A percentile compares a stretch with the other conserved stretches of the same genome.
These are phyloP conservation scores for Pythium oligandrum DNA, from an alignment of 352 stramenopile genomes.

Conservation along the genomic window DNA sequence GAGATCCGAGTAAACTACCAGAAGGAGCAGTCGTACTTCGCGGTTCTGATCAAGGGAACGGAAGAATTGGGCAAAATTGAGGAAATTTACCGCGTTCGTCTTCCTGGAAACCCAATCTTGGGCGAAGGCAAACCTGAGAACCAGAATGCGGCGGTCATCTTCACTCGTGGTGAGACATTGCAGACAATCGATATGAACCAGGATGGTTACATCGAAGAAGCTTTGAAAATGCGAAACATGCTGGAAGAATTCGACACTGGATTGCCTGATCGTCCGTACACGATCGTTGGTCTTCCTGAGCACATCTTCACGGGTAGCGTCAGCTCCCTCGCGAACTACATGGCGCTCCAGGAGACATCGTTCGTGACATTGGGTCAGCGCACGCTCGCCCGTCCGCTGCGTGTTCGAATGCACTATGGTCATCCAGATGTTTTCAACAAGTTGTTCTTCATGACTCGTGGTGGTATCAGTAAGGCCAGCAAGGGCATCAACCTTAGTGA, in stretches of 20 bases:
- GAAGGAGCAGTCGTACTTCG: slow-evolving; percentile 95
- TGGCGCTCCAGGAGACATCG: slow-evolving; percentile 98
- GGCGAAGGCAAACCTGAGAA: slow-evolving; percentile 99
- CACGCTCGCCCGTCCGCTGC: slow-evolving; percentile 93
- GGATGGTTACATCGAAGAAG: slow-evolving; percentile 98
- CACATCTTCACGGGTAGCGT: slow-evolving; percentile 99
- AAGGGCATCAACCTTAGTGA: slow-evolving; percentile 99
- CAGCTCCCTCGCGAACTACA: slow-evolving; percentile 98
- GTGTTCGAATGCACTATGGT: slow-evolving; percentile 97
- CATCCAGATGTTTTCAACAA: slow-evolving; percentile 99
- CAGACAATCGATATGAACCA: slow-evolving; percentile 99
- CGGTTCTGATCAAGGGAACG: slow-evolving; percentile 94
- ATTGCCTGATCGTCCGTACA: slow-evolving; percentile 68
- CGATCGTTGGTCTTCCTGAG: slow-evolving; percentile 97
- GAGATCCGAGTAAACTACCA: slow-evolving; percentile 95
- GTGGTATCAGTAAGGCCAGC: slow-evolving; percentile 98
- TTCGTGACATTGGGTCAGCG: slow-evolving; percentile 98
- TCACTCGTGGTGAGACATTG: slow-evolving; percentile 96
- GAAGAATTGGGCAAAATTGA: slow-evolving; percentile 58
- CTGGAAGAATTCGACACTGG: slow-evolving; percentile 96
- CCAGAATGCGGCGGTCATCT: slow-evolving; percentile 98
- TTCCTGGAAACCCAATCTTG: slow-evolving; percentile 97
- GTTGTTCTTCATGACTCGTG: slow-evolving; percentile 98
- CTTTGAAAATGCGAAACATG: slow-evolving; percentile 98
- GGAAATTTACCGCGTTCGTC: slow-evolving; percentile 96